Evolutionary conservation across 2,329 filamentous ascomycete species (phyloP).

Genomic region (Chrysosporium queenslandicum): DNA sequence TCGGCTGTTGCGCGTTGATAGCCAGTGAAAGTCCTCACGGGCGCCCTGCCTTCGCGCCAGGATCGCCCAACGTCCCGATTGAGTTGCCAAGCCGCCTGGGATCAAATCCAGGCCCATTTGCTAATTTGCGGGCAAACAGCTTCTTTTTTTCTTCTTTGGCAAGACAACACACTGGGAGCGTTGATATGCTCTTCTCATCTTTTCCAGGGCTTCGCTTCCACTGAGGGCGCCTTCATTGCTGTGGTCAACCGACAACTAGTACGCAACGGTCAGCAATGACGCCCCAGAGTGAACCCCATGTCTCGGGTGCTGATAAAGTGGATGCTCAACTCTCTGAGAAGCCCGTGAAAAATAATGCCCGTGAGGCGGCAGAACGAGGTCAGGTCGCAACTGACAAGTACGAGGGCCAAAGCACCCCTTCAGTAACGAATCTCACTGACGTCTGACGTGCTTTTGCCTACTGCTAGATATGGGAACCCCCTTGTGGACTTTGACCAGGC

Average conservation of each 20-base stretch:
- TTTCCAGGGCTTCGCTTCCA: background rate
- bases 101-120: background rate
- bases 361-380: constrained; percentile 37
- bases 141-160: background rate
- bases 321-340: background rate
- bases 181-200: background rate
- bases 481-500: constrained; percentile 47
- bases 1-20: no score
- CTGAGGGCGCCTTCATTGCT: background rate
- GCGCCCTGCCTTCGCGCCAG: background rate
- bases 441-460: background rate
- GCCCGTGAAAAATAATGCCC: constrained; percentile 16
- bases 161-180: background rate
- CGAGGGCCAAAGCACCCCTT: background rate
- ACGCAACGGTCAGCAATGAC: background rate
- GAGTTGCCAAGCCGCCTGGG: background rate
- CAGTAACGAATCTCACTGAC: constrained; percentile 1
- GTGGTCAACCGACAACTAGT: background rate
- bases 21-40: no score
- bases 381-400: constrained; percentile 42
- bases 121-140: background rate
- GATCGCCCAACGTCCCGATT: no score
- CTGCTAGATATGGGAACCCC: constrained; percentile 40
- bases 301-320: background rate
- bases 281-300: background rate